Percentiles rank a stretch among this genome's conserved stretches.
Conservation (phyloP, 768 basidiomycete genomes). For the Tricholoma saponaceum region DNA sequence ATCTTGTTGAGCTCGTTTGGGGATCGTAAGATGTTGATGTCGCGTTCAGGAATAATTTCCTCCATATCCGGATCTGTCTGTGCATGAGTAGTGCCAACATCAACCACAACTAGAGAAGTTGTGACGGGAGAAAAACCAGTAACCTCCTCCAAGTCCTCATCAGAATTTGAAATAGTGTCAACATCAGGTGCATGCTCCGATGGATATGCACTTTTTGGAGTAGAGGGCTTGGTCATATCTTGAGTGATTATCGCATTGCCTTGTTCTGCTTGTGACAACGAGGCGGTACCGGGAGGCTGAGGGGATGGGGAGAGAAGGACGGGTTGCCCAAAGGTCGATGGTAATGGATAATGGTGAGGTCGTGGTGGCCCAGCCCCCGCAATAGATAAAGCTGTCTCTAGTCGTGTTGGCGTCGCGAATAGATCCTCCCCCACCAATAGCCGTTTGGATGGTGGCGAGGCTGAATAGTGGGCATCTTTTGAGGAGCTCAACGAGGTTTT, state of each 20-base stretch:
- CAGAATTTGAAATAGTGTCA: not conserved
- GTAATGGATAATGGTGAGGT: slow-evolving; percentile 4
- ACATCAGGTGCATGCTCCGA: not conserved
- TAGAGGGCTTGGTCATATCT: not conserved
- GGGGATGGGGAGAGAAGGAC: slow-evolving; percentile 20
- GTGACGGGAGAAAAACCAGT: not conserved
- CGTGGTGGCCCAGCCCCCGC: slow-evolving; percentile 50
- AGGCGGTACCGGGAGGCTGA: slow-evolving; percentile 1
- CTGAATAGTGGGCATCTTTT: not conserved
- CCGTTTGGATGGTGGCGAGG: not conserved
- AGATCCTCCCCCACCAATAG: slow-evolving; percentile 17
- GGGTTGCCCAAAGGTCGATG: slow-evolving; percentile 26
- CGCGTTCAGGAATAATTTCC: slow-evolving; percentile 22
- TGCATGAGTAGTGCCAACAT: not conserved
- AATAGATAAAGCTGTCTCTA: slow-evolving; percentile 67
- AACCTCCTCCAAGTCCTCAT: not conserved
- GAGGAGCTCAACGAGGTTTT: not conserved
- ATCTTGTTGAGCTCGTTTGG: not conserved
- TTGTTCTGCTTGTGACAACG: not conserved
- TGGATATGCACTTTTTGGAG: not conserved
- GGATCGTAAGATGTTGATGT: not conserved
- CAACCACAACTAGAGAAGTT: not conserved
- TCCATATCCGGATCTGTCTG: slow-evolving; percentile 34
- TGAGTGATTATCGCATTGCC: not conserved
- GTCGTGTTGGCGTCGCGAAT: slow-evolving; percentile 33